Evolutionary conservation across 2,329 filamentous ascomycete genomes (phyloP), one percentile per base, ranked within the genome.

Genomic region (Cercospora citrullina): DNA sequence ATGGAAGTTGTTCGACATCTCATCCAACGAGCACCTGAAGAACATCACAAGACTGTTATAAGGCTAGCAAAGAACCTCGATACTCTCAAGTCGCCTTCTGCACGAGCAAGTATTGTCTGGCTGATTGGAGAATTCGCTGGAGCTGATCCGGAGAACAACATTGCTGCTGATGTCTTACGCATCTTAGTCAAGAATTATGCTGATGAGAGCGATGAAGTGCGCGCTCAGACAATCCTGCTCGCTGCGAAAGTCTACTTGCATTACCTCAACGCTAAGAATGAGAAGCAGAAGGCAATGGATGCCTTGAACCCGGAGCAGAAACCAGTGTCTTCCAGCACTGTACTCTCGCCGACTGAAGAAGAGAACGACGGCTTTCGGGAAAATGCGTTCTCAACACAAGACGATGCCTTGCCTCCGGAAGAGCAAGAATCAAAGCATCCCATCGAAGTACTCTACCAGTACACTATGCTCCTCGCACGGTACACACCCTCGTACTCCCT

Each of bases 161-260:
- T 99, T 69, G 95, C 95, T 0, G 90, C 94, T 0, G 95, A 99
- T 75, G 93, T 98, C 6, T 82, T 98, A 36, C 89, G 95, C 7
- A 94, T 98, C 53, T 82, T 99, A 2, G 86, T 93, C 55, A 94
- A 93, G 78, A 90, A 90, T 18, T 99, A 98, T 76, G 84, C 89
- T 1, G 88, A 89, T 69, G 95, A 99, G 80, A 89, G 89, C 1
- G 93, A 97, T 77, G 85, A 90, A 30, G 93, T 93, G 12, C 97
- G 96, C 79, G 86, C 93, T 67, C 95, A 99, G 78, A 96, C 98
- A 71, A 86, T 99, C 16, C 84, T 99, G 0, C 85, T 99, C 3
- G 95, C 92, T 6, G 94, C 95, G n/a, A 98, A 98, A 77, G 93
- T 98, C 1, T 98, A 98, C 77, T 85, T 98, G 16, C 93, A 98